Evolutionary conservation across 192 early-diverging fungal genomes (phyloP), one percentile per base, ranked within the genome.

Genomic region (Coemansia sp.): DNA sequence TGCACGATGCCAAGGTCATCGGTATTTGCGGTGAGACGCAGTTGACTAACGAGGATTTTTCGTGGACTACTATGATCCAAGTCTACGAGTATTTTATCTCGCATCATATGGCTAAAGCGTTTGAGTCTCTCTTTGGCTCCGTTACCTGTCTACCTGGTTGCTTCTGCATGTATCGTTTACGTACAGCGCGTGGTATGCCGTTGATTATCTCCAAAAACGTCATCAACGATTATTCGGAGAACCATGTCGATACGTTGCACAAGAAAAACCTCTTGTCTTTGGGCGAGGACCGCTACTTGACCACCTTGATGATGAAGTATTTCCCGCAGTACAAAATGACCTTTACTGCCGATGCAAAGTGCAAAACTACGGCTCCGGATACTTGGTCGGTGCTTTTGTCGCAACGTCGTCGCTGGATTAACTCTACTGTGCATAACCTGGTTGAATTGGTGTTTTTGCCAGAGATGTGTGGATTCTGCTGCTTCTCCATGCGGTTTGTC

Each of bases 371-470:
- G 1, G 94, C 89, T 0, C 95, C 95, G 4, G 93, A 94, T 66
- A 82, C 84, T 45, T 96, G 91, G 89, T 74, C 76, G 5, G 82
- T 97, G 1, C 77, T 97, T 25, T 71, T 95, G 4, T 96, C 94
- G 0, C 95, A 97, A 77, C 87, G 96, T 48, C 92, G 96, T 70
- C 91, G 96, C 6, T 98, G 96, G 96, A 98, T 97, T 83, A 98
- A 98, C 84, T 97, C 95, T 20, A 98, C 96, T 0, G 89, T 98
- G n/a, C 96, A 98, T 79, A 98, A 98, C 68, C 72, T 96, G 65
- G 82, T 93, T 48, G 96, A 98, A 77, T 84, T 98, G n/a, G 72
- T 95, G 60, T 87, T 89, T 59, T 68, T 97, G 25, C 85, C 51
- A 5, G 88, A 96, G 64, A 85, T 99, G 73, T 99, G 97, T 65